Conservation (phyloP, 768 basidiomycete genomes). For the Kockovaella imperatae region DNA sequence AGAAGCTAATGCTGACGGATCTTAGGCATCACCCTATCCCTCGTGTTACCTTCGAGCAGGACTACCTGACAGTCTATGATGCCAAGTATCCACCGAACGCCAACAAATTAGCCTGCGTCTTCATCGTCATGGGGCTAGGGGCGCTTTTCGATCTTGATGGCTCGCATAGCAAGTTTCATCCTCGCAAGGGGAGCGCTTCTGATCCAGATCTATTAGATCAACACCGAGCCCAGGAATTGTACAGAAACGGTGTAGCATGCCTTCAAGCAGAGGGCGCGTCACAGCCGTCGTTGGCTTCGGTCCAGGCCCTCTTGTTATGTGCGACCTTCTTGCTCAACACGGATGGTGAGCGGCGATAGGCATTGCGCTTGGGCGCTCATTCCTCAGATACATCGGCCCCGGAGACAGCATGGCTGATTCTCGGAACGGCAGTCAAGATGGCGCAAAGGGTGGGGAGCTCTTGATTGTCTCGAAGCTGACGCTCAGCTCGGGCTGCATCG, state of each 20-base stretch:
- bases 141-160: slow-evolving; percentile 41
- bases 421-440: slow-evolving; percentile 36
- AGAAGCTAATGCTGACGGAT: too few relatives aligned
- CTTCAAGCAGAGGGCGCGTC: slow-evolving; percentile 29
- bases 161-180: background rate
- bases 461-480: background rate
- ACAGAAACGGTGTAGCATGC: slow-evolving; percentile 35
- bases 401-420: slow-evolving; percentile 41
- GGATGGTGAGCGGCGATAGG: slow-evolving; percentile 19
- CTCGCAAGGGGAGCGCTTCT: background rate
- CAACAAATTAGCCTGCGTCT: slow-evolving; percentile 43
- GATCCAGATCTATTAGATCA: slow-evolving; percentile 4
- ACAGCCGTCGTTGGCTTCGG: slow-evolving; percentile 36
- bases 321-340: slow-evolving; percentile 42
- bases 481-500: slow-evolving; percentile 41
- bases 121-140: slow-evolving; percentile 41
- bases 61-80: slow-evolving; percentile 38
- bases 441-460: slow-evolving; percentile 27
- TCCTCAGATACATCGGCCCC: slow-evolving; percentile 30
- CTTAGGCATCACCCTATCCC: slow-evolving; percentile 32
- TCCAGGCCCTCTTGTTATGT: slow-evolving; percentile 37
- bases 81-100: slow-evolving; percentile 21
- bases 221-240: slow-evolving; percentile 32
- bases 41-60: slow-evolving; percentile 33
- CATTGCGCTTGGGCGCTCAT: slow-evolving; percentile 4